phyloP scores from a whole-genome alignment of 1,284 basidiomycete species.

The Papiliotrema nemorosa region DNA sequence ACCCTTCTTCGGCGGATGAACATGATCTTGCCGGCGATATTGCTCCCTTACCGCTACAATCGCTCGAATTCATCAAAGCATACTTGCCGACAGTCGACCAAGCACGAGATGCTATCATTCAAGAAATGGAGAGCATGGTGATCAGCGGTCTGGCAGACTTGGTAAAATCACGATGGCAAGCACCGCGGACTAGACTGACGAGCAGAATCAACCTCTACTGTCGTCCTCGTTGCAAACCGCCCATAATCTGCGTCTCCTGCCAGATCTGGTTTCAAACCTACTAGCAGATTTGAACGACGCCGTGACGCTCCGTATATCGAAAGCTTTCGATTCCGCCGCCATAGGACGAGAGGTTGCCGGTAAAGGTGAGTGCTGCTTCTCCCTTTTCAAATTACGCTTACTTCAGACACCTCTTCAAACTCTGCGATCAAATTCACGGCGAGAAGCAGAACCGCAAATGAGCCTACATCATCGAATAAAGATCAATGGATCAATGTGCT shows the following conservation, averaged over 20 bases:
- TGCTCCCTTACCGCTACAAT: constrained; percentile 53
- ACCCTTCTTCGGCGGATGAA: constrained; percentile 7
- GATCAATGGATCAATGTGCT: constrained; percentile 76
- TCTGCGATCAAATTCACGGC: constrained; percentile 37
- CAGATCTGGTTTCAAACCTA: constrained; percentile 74
- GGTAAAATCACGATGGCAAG: constrained; percentile 52
- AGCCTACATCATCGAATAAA: constrained; percentile 75
- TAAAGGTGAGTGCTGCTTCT: constrained; percentile 59
- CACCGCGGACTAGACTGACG: not conserved
- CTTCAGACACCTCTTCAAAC: not conserved
- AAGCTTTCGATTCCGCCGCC: constrained; percentile 77
- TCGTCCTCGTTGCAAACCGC: constrained; percentile 91
- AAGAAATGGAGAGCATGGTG: constrained; percentile 85
- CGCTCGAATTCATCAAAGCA: constrained; percentile 64
- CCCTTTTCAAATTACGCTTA: not conserved
- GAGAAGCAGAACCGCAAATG: constrained; percentile 61
- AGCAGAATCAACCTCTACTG: constrained; percentile 78
- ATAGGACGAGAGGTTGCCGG: constrained; percentile 75
- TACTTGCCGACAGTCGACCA: constrained; percentile 69
- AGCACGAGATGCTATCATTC: constrained; percentile 64
- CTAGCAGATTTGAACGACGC: constrained; percentile 77
- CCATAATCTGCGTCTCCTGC: constrained; percentile 81
- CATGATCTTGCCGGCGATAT: constrained; percentile 4
- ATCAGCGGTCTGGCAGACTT: constrained; percentile 67
- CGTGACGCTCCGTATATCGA: constrained; percentile 72